Evolutionary conservation across 805 yeast genomes (phyloP).

Genomic region (Pichia exigua): DNA sequence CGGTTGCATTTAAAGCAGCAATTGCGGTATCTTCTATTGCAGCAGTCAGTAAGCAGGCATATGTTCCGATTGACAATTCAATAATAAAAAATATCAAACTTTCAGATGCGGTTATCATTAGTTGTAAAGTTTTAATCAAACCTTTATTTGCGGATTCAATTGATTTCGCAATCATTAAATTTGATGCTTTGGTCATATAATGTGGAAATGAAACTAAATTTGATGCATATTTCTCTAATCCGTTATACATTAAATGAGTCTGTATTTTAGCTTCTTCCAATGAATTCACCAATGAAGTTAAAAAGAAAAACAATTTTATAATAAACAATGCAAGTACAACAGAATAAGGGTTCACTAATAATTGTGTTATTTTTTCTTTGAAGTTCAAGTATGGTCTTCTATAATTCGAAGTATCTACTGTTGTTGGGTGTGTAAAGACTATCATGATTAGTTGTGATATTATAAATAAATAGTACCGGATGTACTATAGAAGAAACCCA

Average conservation of each 20-base stretch:
- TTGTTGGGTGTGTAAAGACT: constrained; percentile 8
- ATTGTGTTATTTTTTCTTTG: constrained; percentile 51
- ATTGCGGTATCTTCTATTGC: constrained; percentile 65
- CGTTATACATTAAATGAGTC: constrained; percentile 38
- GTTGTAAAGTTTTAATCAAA: constrained; percentile 34
- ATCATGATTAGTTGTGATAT: background rate
- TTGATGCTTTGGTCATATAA: constrained; percentile 47
- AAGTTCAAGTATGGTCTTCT: constrained; percentile 38
- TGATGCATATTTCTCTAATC: constrained; percentile 34
- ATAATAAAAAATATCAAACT: constrained; percentile 54
- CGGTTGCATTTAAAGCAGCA: constrained; percentile 68
- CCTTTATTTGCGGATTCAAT: constrained; percentile 43
- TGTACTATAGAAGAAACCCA: background rate
- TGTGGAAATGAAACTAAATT: constrained; percentile 42
- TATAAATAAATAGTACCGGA: no score
- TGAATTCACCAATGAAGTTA: constrained; percentile 35
- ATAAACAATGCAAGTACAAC: constrained; percentile 46
- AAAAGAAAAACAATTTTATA: constrained; percentile 54
- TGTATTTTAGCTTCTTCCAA: constrained; percentile 33
- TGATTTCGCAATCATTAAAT: constrained; percentile 39
- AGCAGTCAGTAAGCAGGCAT: constrained; percentile 72
- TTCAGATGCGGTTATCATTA: constrained; percentile 50
- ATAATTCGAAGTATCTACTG: constrained; percentile 9
- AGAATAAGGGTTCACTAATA: constrained; percentile 61
- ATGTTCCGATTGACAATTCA: constrained; percentile 77